phyloP scores from a whole-genome alignment of 2,329 filamentous ascomycete species.

The Fusarium acutatum region DNA sequence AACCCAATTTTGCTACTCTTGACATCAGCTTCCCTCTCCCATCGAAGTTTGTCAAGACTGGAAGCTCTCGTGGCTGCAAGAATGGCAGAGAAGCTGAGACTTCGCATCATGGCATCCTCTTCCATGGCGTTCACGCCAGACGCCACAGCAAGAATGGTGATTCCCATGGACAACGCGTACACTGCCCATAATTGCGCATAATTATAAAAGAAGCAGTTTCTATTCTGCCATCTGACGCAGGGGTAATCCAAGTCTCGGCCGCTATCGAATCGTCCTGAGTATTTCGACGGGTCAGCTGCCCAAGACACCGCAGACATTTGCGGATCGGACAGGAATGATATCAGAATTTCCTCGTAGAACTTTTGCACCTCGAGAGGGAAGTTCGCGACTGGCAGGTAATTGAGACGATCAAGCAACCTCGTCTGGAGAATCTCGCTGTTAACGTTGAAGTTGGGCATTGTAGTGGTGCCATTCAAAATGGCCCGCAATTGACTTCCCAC shows the following conservation, averaged over 20 bases:
- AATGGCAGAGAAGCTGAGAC: conserved; percentile 39
- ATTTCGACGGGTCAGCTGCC: conserved; percentile 27
- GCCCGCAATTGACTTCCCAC: conserved; percentile 28
- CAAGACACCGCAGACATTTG: conserved; percentile 39
- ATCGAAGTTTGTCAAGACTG: conserved; percentile 37
- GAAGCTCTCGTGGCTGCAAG: conserved; percentile 35
- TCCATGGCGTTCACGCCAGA: conserved; percentile 35
- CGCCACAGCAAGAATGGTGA: conserved; percentile 28
- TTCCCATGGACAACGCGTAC: conserved; percentile 36
- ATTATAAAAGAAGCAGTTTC: conserved; percentile 36
- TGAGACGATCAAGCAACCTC: conserved; percentile 33
- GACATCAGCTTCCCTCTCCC: conserved; percentile 30
- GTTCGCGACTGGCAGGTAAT: conserved; percentile 31
- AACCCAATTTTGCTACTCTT: conserved; percentile 36
- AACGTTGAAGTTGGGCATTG: conserved; percentile 28
- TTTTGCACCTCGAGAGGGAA: conserved; percentile 30
- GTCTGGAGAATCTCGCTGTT: conserved; percentile 32
- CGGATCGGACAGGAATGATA: conserved; percentile 39
- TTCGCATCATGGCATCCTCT: conserved; percentile 37
- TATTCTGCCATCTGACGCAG: conserved; percentile 29
- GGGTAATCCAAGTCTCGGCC: conserved; percentile 13
- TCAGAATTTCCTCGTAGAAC: conserved; percentile 40
- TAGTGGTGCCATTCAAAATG: conserved; percentile 38
- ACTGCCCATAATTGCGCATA: conserved; percentile 33
- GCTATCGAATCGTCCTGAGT: conserved; percentile 16